Base-by-base conservation (phyloP, 495 filamentous ascomycete species). In the Pseudomonodictys pantanalensis region DNA sequence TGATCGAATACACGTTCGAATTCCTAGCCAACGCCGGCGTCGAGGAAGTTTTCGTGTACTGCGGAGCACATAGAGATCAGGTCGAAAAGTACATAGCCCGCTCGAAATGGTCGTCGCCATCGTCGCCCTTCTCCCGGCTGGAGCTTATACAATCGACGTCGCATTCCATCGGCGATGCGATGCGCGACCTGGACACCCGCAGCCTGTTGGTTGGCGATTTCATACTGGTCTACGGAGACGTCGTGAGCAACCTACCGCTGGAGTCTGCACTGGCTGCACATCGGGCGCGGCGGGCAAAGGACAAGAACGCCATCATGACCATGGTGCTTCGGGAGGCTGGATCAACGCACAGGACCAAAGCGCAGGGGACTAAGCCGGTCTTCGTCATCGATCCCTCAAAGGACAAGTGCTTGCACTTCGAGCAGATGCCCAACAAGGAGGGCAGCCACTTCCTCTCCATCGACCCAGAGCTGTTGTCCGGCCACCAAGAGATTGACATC, bases 221-320 rank as follows among this genome's bases (percentile, higher is more conserved):
- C 71, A 75, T 99, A 58, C 74, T 95, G 23, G 88, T 97, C 23
- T 91, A 92, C 70, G 93, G 92, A 38, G 93, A 99, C 71, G 79
- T 97, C n/a, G 85, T 99, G 64, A 85, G 90, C 61, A 99, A 97
- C 67, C 71, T 97, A 44, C 82, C 86, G 8, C 85, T 99, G 22
- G 90, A 91, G 62, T 79, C 75, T 42, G 87, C 86, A n/a, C 75
- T 99, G 44, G 79, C 83, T 4, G 82, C 81, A 33, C 93, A 99
- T 71, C 83, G 89, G 51, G 83, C 85, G 45, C 87, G 93, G 29
- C 85, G 93, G 39, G 83, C 84, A 69, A 81, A 83, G 48, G 89
- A 95, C 74, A 92, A 93, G 69, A 91, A 96, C 70, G 90, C 92
- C 12, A 97, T 96, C 74, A 99, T 99, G 95, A 99, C 93, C 23